Base-by-base conservation (phyloP, 768 basidiomycete genomes). In the Inosperma sp. region DNA sequence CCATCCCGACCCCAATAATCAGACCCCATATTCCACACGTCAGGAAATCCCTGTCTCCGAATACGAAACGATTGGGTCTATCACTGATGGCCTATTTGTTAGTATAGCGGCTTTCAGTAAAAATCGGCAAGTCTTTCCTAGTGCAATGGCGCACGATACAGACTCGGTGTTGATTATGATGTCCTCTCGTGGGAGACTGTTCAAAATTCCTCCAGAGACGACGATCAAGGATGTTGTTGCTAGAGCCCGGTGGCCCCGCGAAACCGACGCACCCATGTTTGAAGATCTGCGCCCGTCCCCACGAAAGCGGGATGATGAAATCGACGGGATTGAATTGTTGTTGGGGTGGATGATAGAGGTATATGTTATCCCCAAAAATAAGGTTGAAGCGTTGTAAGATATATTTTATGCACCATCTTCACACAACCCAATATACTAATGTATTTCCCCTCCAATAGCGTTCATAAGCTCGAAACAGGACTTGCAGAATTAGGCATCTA, bases 181-280 rank as follows among this genome's bases (percentile, higher is more conserved):
- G 22, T n/a, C 45, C 8, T 34, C 21, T 35, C 45, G 23, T 6
- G 46, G 46, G 23, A 25, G 33, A 35, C 3, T 47, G 5, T 35
- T 47, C 23, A 35, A 35, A 26, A 17, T 47, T 13, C 46, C 46
- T 35, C 46, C 22, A 2, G 33, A 35, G 46, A 47, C 46, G 33
- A 35, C 0, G 31, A 46, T 46, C 31, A 46, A 25, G 9, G 45
- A 46, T 46, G 45, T 34, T 12, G 22, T 47, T 35, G 33, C 45
- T 7, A 33, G 45, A 25, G 45, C 33, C 7, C 46, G 46, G 13
- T 47, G 46, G 33, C 46, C 46, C 9, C 46, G 46, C 33, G 33
- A 35, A 26, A 2, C 33, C n/a, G 3, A 12, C 19, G 33, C 33
- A 35, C 46, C 33, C 10, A 22, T 45, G 7, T 35, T 47, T 13